Evolutionary conservation across 495 filamentous ascomycete species (phyloP), one percentile per base, ranked within the genome.

Genomic region (Aspergillus hancockii): DNA sequence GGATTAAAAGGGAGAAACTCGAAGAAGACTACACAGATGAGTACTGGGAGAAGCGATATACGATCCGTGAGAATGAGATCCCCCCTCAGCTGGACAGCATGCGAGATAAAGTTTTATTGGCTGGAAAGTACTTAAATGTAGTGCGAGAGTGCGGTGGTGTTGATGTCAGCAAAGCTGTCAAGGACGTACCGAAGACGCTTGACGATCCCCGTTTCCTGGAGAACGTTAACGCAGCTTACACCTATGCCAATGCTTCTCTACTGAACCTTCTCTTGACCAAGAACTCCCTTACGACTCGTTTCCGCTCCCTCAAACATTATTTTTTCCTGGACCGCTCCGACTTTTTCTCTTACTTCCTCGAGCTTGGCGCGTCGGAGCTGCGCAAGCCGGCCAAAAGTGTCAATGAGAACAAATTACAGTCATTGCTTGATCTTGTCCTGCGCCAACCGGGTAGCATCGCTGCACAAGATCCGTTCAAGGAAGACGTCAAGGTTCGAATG

Each of bases 31-130:
- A 97, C 64, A 98, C 93, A 0, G 94, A 98, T 67, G 94, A 98
- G 63, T 98, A 98, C 71, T 98, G 94, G 94, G 94, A 98, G 67
- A 92, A 96, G 71, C 82, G 94, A 56, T 98, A 98, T 65, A 97
- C 92, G 13, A 91, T 98, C 59, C 85, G 94, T 43, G 90, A 96
- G 45, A 83, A 90, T 46, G 92, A 94, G 55, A 87, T 98, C 13
- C 94, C 94, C 3, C 93, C 94, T 13, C 94, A 98, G 69, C 83
- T 98, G 7, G 91, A 95, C 64, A 87, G 79, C 54, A 91, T 98
- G 55, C 93, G 91, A 64, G 92, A 96, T 57, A 97, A 96, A 67
- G 92, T 98, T 2, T 79, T 98, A 9, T 80, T 98, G 4, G 94
- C 94, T 16, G 94, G 94, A 19, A 98, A 98, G 70, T 98, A 98